Conservation (phyloP, 108 stramenopile genomes). For the Pseudonitzschia multistriata region DNA sequence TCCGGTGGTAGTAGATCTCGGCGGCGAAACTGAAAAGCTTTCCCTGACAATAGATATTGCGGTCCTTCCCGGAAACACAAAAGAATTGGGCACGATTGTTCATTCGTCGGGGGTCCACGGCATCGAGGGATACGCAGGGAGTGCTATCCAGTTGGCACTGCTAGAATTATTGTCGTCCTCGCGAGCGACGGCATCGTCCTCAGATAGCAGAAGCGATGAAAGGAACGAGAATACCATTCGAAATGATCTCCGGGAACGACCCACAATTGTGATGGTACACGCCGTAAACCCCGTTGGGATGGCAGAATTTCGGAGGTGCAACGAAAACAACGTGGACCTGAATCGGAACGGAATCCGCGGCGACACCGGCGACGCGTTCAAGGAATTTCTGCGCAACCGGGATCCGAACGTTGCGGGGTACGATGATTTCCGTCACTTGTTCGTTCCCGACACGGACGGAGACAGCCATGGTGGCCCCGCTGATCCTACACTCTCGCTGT, state of each 20-base stretch:
- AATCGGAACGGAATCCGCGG: slow-evolving; percentile 69
- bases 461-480: not conserved
- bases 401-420: slow-evolving; percentile 60
- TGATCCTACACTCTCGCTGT: slow-evolving; percentile 15
- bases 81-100: slow-evolving; percentile 40
- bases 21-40: slow-evolving; percentile 1
- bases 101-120: slow-evolving; percentile 78
- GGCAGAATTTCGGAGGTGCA: slow-evolving; percentile 65
- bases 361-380: slow-evolving; percentile 21
- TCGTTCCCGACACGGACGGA: slow-evolving; percentile 23
- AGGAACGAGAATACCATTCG: not conserved
- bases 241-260: slow-evolving; percentile 1
- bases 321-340: slow-evolving; percentile 85
- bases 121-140: slow-evolving; percentile 82
- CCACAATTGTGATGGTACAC: slow-evolving; percentile 77
- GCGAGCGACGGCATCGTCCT: not conserved
- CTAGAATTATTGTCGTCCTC: slow-evolving; percentile 26
- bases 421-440: slow-evolving; percentile 44
- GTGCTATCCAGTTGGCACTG: slow-evolving; percentile 70
- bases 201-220: not conserved
- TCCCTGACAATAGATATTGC: slow-evolving; percentile 47
- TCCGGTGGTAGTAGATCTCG: not conserved
- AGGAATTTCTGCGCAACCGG: slow-evolving; percentile 32
- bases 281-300: slow-evolving; percentile 84
- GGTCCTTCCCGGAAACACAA: slow-evolving; percentile 31